These are phyloP conservation scores for Jaminaea rosea DNA, from an alignment of 1,284 basidiomycete genomes.

Conservation along the genomic window DNA sequence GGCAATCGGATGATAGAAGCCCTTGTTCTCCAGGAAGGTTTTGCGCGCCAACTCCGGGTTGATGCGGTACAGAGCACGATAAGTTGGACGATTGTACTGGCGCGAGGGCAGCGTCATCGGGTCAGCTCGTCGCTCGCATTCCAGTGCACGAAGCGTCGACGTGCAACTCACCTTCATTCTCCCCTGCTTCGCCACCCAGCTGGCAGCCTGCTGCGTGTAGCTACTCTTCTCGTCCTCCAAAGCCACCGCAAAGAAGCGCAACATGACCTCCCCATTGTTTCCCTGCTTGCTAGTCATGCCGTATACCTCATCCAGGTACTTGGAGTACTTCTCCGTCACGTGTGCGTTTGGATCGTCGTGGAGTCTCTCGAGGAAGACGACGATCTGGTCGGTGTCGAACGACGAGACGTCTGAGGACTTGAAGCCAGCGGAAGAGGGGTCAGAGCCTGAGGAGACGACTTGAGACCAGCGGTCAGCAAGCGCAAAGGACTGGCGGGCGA, in stretches of 20 bases:
- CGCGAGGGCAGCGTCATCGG: conserved; percentile 22
- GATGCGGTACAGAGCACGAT: conserved; percentile 52
- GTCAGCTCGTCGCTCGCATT: not conserved
- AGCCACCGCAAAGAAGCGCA: conserved; percentile 52
- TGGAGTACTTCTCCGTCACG: conserved; percentile 41
- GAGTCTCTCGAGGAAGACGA: conserved; percentile 52
- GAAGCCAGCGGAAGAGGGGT: conserved; percentile 19
- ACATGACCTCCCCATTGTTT: conserved; percentile 51
- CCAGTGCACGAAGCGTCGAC: not conserved
- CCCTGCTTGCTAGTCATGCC: conserved; percentile 39
- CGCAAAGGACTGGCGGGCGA: conserved; percentile 59
- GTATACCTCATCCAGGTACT: conserved; percentile 50
- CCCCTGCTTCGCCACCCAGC: conserved; percentile 52
- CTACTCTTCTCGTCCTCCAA: conserved; percentile 48
- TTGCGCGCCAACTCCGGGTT: conserved; percentile 58
- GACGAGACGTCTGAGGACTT: conserved; percentile 16
- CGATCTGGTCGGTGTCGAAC: conserved; percentile 37
- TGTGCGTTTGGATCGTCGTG: conserved; percentile 36
- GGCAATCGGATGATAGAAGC: conserved; percentile 51
- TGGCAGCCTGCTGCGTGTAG: conserved; percentile 50
- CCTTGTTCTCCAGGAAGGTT: conserved; percentile 54
- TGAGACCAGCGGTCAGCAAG: conserved; percentile 66
- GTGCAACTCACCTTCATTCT: conserved; percentile 37
- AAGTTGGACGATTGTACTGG: conserved; percentile 50
- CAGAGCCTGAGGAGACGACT: conserved; percentile 13